Evolutionary conservation across 2,329 filamentous ascomycete species (phyloP).

Genomic region (Trichoderma polysporum): DNA sequence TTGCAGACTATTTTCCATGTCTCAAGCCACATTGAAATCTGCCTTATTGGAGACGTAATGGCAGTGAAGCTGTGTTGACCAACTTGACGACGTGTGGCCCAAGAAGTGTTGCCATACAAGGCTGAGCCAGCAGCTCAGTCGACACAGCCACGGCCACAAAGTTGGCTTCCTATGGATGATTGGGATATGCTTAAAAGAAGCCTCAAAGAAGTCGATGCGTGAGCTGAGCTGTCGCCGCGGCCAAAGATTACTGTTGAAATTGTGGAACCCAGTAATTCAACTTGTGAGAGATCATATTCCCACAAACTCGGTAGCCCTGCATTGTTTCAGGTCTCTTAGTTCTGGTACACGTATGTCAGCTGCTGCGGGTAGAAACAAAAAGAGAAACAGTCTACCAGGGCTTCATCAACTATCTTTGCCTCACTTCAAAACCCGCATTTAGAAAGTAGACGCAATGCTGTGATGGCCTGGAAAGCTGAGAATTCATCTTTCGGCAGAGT

Average conservation of each 20-base stretch:
- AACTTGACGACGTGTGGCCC: background rate
- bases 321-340: background rate
- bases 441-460: background rate
- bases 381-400: background rate
- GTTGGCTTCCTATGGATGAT: background rate
- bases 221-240: background rate
- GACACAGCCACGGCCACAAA: background rate
- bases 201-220: background rate
- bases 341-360: background rate
- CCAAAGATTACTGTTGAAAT: background rate
- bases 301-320: background rate
- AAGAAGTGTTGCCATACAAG: background rate
- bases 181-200: background rate
- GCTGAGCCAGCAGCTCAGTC: background rate
- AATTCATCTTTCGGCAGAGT: background rate
- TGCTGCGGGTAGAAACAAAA: background rate
- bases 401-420: background rate
- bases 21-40: background rate
- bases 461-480: background rate
- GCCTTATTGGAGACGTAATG: background rate
- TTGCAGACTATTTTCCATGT: background rate
- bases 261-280: background rate
- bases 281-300: background rate
- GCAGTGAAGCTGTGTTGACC: background rate
- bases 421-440: background rate